Evolutionary conservation across 345 rosid species (phyloP).

Genomic region (Abelmoschus esculentus): DNA sequence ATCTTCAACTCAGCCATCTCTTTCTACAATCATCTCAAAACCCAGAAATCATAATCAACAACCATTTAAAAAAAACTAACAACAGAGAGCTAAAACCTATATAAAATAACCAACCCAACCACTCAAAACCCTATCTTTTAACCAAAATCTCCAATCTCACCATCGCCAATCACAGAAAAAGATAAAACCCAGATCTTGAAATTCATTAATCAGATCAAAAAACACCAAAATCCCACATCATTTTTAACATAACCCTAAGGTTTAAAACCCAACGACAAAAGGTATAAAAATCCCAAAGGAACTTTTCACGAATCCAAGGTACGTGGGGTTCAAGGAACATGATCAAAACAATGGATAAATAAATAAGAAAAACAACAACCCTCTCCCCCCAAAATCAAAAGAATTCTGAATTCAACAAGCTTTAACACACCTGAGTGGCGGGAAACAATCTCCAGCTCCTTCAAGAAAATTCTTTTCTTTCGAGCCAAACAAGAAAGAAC

Average conservation of each 20-base stretch:
- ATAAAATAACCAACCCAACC: slow-evolving; percentile 10
- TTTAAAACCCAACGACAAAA: background rate
- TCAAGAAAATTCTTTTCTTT: background rate
- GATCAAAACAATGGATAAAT: background rate
- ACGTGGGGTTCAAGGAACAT: slow-evolving; percentile 7
- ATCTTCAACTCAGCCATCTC: slow-evolving; percentile 45
- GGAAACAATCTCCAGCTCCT: slow-evolving; percentile 11
- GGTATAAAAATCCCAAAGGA: background rate
- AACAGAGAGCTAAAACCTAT: slow-evolving; percentile 6
- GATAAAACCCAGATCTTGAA: slow-evolving; percentile 48
- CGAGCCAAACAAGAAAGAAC: slow-evolving; percentile 8
- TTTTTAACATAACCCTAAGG: slow-evolving; percentile 4
- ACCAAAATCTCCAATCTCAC: slow-evolving; percentile 19
- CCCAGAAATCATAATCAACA: slow-evolving; percentile 30
- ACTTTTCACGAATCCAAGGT: background rate
- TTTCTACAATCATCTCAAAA: slow-evolving; percentile 37
- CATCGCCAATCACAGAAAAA: slow-evolving; percentile 18
- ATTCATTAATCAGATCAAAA: slow-evolving; percentile 26
- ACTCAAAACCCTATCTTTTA: slow-evolving; percentile 18
- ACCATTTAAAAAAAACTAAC: background rate
- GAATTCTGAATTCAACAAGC: slow-evolving; percentile 6
- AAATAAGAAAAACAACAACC: background rate
- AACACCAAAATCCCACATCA: slow-evolving; percentile 22
- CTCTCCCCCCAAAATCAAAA: background rate
- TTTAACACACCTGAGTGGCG: slow-evolving; percentile 15